Conservation (phyloP, 768 basidiomycete genomes). For the Cyclocybe aegerita region DNA sequence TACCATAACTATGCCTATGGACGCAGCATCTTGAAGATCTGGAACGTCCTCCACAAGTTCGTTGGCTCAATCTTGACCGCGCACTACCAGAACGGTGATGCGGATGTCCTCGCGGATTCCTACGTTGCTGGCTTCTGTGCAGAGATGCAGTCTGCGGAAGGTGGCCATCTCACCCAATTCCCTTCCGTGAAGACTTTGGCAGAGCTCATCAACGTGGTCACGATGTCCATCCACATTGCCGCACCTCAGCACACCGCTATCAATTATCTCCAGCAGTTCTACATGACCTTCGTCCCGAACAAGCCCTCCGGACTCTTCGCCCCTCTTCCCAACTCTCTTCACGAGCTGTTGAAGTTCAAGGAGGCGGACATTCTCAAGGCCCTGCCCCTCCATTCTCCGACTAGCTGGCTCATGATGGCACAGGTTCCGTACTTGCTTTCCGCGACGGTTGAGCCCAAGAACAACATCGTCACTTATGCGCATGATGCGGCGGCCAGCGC, state of each 20-base stretch:
- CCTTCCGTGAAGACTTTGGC: conserved; percentile 23
- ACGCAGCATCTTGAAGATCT: conserved; percentile 21
- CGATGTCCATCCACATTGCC: conserved; percentile 32
- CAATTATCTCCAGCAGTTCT: conserved; percentile 34
- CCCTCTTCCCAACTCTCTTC: conserved; percentile 19
- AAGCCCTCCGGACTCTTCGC: conserved; percentile 25
- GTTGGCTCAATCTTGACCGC: conserved; percentile 17
- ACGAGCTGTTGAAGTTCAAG: conserved; percentile 15
- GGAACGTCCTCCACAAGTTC: conserved; percentile 25
- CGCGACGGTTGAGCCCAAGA: conserved; percentile 19
- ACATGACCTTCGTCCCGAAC: conserved; percentile 32
- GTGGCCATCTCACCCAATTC: conserved; percentile 23
- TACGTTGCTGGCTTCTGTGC: conserved; percentile 19
- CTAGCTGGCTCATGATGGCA: conserved; percentile 27
- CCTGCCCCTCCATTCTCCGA: conserved; percentile 20
- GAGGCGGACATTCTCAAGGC: conserved; percentile 21
- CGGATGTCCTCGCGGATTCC: conserved; percentile 17
- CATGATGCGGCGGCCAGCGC: background rate
- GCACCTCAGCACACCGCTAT: conserved; percentile 31
- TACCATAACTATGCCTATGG: conserved; percentile 31
- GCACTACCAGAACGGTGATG: conserved; percentile 18
- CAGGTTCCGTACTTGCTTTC: conserved; percentile 29
- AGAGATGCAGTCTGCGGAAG: conserved; percentile 20
- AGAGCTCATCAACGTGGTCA: conserved; percentile 25
- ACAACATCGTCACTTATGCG: conserved; percentile 25